phyloP scores from a whole-genome alignment of 2,329 filamentous ascomycete genomes.

The Orbilia blumenaviensis region DNA sequence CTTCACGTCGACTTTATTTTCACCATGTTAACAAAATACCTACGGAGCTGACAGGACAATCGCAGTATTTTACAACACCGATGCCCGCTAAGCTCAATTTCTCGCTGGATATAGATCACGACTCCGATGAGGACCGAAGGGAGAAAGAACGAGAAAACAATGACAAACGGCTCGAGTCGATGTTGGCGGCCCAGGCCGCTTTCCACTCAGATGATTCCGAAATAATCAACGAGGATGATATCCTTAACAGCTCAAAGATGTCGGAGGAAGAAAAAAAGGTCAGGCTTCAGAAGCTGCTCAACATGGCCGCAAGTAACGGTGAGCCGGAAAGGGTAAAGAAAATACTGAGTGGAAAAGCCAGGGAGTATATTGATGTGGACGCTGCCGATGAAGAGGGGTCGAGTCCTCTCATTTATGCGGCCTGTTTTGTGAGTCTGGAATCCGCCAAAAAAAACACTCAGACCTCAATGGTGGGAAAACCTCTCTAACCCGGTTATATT shows the following conservation, averaged over 20 bases:
- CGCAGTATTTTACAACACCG: slow-evolving; percentile 89
- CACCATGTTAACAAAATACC: slow-evolving; percentile 53
- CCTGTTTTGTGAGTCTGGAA: slow-evolving; percentile 85
- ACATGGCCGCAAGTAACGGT: slow-evolving; percentile 96
- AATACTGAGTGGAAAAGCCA: slow-evolving; percentile 78
- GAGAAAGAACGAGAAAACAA: slow-evolving; percentile 70
- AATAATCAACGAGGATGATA: slow-evolving; percentile 80
- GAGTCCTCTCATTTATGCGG: slow-evolving; percentile 94
- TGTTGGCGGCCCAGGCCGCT: slow-evolving; percentile 93
- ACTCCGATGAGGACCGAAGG: slow-evolving; percentile 67
- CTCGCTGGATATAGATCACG: slow-evolving; percentile 60
- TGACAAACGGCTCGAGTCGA: slow-evolving; percentile 89
- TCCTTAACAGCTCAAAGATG: slow-evolving; percentile 77
- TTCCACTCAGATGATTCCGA: slow-evolving; percentile 74
- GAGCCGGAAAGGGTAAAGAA: slow-evolving; percentile 82
- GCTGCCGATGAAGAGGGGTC: slow-evolving; percentile 92
- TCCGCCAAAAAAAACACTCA: slow-evolving; percentile 4
- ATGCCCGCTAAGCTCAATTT: slow-evolving; percentile 77
- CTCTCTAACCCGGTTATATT: slow-evolving; percentile 12
- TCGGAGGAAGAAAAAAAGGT: slow-evolving; percentile 80
- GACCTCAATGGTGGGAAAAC: neutral
- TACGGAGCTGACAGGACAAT: slow-evolving; percentile 74
- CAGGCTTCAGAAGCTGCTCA: slow-evolving; percentile 84
- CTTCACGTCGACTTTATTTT: slow-evolving; percentile 8
- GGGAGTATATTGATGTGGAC: slow-evolving; percentile 82